A percentile compares a stretch with the other conserved stretches of the same genome.
These are phyloP conservation scores for Cercospora brassicicola DNA, from an alignment of 2,329 filamentous ascomycete species.

Conservation along the genomic window DNA sequence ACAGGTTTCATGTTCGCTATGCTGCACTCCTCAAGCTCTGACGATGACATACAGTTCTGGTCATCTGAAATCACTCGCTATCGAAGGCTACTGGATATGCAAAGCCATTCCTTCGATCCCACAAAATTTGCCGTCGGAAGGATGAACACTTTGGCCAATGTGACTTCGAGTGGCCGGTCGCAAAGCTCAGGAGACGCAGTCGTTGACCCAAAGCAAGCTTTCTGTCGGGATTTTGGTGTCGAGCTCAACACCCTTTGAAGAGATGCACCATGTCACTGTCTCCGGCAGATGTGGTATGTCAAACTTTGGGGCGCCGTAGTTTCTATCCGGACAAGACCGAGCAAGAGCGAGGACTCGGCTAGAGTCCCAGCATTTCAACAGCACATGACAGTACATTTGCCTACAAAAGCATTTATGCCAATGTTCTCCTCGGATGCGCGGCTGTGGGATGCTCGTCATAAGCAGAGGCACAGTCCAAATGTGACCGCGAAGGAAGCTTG, in stretches of 20 bases:
- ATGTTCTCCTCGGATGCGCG: background rate
- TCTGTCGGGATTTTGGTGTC: constrained; percentile 29
- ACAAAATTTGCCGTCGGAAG: constrained; percentile 26
- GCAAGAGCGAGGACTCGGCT: background rate
- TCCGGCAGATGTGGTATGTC: background rate
- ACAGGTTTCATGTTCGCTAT: constrained; percentile 31
- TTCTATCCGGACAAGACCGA: background rate
- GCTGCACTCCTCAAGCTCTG: constrained; percentile 25
- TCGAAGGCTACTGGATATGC: constrained; percentile 28
- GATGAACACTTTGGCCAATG: constrained; percentile 26
- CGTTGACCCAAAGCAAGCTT: constrained; percentile 24
- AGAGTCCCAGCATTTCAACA: background rate
- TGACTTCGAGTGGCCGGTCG: constrained; percentile 14
- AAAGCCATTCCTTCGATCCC: constrained; percentile 27
- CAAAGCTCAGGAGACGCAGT: constrained; percentile 9
- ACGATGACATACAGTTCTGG: constrained; percentile 28
- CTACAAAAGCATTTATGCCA: background rate
- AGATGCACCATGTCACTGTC: background rate
- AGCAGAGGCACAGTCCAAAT: background rate
- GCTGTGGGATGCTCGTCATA: background rate
- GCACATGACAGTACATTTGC: background rate
- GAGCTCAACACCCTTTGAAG: constrained; percentile 23
- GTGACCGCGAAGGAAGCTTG: constrained; percentile 9
- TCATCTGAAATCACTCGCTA: constrained; percentile 27
- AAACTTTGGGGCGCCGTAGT: background rate